Percentiles rank a stretch among this genome's conserved stretches.
phyloP scores from a whole-genome alignment of 371 early-diverging fungal species.

The Apophysomyces variabilis region DNA sequence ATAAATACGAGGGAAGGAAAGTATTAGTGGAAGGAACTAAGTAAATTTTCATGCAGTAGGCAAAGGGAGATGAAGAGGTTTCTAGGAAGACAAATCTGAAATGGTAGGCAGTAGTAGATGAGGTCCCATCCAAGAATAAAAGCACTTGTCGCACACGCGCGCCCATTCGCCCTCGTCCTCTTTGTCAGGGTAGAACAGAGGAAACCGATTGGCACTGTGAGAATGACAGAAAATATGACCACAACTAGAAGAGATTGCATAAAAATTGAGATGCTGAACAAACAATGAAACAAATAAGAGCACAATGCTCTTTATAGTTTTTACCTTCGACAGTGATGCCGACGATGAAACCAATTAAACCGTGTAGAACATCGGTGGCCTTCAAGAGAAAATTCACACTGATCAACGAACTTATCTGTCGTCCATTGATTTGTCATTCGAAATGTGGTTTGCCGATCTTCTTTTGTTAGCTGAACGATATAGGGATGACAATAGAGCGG shows the following conservation, averaged over 20 bases:
- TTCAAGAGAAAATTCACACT: constrained; percentile 21
- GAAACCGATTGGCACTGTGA: constrained; percentile 31
- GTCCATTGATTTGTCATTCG: constrained; percentile 23
- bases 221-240: constrained; percentile 31
- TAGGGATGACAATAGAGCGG: constrained; percentile 22
- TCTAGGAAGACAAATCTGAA: neutral
- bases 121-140: constrained; percentile 17
- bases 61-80: too few relatives aligned
- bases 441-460: constrained; percentile 23
- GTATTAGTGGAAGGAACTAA: too few relatives aligned
- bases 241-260: constrained; percentile 19
- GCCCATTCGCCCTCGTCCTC: constrained; percentile 27
- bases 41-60: too few relatives aligned
- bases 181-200: constrained; percentile 21
- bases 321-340: constrained; percentile 39
- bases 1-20: too few relatives aligned
- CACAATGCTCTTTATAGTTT: neutral
- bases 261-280: neutral
- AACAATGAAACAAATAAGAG: neutral
- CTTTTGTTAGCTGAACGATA: constrained; percentile 20
- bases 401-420: constrained; percentile 19
- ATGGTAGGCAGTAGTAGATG: constrained; percentile 1
- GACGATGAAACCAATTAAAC: constrained; percentile 24
- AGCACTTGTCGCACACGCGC: constrained; percentile 35
- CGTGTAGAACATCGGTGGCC: constrained; percentile 16